These are phyloP conservation scores for Pseudogymnoascus sp. DNA, from an alignment of 2,329 filamentous ascomycete species.

Conservation along the genomic window DNA sequence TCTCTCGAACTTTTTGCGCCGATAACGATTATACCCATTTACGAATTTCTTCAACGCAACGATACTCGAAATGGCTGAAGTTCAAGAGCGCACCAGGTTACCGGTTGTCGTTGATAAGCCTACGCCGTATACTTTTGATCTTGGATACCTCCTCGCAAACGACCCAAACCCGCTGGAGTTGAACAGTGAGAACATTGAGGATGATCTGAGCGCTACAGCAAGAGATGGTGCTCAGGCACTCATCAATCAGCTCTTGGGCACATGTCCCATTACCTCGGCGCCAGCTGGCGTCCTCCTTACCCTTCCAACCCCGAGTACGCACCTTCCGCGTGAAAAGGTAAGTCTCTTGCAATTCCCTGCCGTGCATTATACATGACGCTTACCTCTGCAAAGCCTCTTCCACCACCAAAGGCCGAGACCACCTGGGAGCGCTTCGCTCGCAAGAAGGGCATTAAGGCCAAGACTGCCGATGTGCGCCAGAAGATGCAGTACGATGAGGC, in stretches of 20 bases:
- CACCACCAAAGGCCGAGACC: slow-evolving; percentile 70
- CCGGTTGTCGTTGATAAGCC: slow-evolving; percentile 67
- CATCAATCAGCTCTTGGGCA: slow-evolving; percentile 88
- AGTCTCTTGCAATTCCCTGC: slow-evolving; percentile 3
- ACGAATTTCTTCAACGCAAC: neutral
- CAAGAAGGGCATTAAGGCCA: slow-evolving; percentile 93
- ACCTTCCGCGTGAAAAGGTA: slow-evolving; percentile 76
- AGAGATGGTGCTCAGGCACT: slow-evolving; percentile 86
- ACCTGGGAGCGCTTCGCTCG: slow-evolving; percentile 95
- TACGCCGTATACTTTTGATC: slow-evolving; percentile 85
- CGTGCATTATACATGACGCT: neutral
- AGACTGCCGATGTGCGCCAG: slow-evolving; percentile 66
- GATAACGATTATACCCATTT: slow-evolving; percentile 4
- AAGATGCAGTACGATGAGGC: slow-evolving; percentile 79
- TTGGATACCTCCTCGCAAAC: slow-evolving; percentile 74
- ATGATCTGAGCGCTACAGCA: slow-evolving; percentile 61
- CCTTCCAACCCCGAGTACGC: slow-evolving; percentile 61
- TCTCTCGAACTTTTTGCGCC: slow-evolving; percentile 3
- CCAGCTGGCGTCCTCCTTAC: slow-evolving; percentile 64
- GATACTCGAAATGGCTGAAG: slow-evolving; percentile 9
- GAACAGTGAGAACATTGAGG: slow-evolving; percentile 48
- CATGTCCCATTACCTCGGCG: slow-evolving; percentile 68
- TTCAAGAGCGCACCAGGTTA: slow-evolving; percentile 30
- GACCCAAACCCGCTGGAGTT: slow-evolving; percentile 75
- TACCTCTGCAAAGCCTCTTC: slow-evolving; percentile 48